Evolutionary conservation across 176 grass and related monocot genomes (phyloP).

Genomic region (Carex myosuroides): DNA sequence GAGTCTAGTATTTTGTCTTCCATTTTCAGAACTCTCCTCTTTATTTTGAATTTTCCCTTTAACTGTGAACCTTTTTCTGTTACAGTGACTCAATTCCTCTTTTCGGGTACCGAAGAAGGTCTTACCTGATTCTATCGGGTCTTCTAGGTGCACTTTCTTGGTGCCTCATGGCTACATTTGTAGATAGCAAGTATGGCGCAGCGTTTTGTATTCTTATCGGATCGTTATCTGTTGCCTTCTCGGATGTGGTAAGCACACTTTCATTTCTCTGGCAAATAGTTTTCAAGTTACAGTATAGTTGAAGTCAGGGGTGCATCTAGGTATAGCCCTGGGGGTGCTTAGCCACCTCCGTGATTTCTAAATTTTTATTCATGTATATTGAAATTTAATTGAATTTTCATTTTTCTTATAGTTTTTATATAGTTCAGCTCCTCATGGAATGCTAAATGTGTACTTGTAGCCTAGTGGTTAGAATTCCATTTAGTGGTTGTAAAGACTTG

Average conservation of each 20-base stretch:
- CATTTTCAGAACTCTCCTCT: not conserved
- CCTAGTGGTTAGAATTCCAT: no score
- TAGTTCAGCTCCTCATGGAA: no score
- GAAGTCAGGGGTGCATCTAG: no score
- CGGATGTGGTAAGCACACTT: slow-evolving; percentile 79
- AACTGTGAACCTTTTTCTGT: not conserved
- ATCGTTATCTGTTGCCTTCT: slow-evolving; percentile 98
- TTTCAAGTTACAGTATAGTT: not conserved
- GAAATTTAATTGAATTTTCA: no score
- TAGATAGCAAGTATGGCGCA: slow-evolving; percentile 86
- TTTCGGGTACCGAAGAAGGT: slow-evolving; percentile 93
- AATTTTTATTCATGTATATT: no score
- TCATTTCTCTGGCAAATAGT: not conserved
- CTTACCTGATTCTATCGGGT: slow-evolving; percentile 92
- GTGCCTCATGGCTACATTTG: slow-evolving; percentile 79
- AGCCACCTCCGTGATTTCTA: no score
- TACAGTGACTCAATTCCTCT: slow-evolving; percentile 98
- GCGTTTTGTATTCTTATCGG: slow-evolving; percentile 84
- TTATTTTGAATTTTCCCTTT: not conserved
- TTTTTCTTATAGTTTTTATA: no score
- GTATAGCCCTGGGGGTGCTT: no score
- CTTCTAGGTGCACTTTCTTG: slow-evolving; percentile 95
- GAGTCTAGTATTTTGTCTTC: not conserved
- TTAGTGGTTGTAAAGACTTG: no score
- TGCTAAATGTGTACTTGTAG: no score